Conservation (phyloP, 805 yeast genomes). For the Starmerella apicola region DNA sequence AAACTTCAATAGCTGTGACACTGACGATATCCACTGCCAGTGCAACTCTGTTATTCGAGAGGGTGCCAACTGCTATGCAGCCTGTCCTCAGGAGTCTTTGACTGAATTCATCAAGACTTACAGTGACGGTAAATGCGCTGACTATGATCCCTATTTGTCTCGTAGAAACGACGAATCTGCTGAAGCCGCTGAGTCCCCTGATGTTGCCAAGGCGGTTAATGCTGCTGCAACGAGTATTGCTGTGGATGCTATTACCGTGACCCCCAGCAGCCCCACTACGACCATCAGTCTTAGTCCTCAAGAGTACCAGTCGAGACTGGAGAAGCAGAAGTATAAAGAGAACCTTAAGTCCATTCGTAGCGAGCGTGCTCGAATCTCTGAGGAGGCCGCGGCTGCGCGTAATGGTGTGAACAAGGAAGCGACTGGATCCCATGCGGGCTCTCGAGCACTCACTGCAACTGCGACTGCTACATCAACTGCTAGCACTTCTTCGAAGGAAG, state of each 20-base stretch:
- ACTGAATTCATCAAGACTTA: constrained; percentile 15
- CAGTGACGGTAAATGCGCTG: constrained; percentile 14
- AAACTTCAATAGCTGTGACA: constrained; percentile 13
- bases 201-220: neutral
- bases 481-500: no score
- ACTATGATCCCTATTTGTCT: constrained; percentile 13
- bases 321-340: constrained; percentile 11
- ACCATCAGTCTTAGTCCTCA: constrained; percentile 15
- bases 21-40: constrained; percentile 15
- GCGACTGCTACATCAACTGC: neutral
- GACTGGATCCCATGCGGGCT: neutral
- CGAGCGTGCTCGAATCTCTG: constrained; percentile 8
- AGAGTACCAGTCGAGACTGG: constrained; percentile 13
- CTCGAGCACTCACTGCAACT: neutral
- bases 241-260: constrained; percentile 13
- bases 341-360: constrained; percentile 17
- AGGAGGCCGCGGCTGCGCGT: constrained; percentile 1
- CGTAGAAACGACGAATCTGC: neutral
- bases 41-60: constrained; percentile 12
- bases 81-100: constrained; percentile 18
- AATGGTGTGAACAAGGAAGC: neutral
- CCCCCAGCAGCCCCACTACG: constrained; percentile 13
- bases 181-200: neutral
- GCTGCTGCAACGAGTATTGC: neutral
- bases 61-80: constrained; percentile 20